phyloP scores from a whole-genome alignment of 306 rosid species.

The Citrullus amarus region DNA sequence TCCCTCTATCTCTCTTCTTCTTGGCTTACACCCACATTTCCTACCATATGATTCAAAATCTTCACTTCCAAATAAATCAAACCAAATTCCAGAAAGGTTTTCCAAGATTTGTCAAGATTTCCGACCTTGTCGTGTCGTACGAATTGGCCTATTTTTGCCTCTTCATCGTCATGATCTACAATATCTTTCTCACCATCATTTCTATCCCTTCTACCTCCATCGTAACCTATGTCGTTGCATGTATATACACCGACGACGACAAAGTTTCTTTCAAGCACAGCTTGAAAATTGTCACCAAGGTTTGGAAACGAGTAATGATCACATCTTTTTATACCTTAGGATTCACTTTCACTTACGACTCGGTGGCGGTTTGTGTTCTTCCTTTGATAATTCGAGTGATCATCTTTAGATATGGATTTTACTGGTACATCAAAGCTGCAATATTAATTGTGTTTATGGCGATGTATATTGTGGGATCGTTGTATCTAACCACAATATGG shows the following conservation, averaged over 20 bases:
- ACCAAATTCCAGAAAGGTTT: not conserved
- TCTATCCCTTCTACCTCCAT: slow-evolving; percentile 20
- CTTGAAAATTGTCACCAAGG: not conserved
- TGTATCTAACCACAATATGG: slow-evolving; percentile 42
- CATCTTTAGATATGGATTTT: not conserved
- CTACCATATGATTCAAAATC: slow-evolving; percentile 5
- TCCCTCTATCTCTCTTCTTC: slow-evolving; percentile 20
- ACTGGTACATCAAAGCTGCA: not conserved
- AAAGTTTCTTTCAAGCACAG: slow-evolving; percentile 10
- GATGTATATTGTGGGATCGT: not conserved
- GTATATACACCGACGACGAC: slow-evolving; percentile 5
- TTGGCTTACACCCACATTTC: slow-evolving; percentile 16
- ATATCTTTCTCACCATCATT: slow-evolving; percentile 12
- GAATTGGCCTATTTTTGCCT: slow-evolving; percentile 5
- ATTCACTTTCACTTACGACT: slow-evolving; percentile 3
- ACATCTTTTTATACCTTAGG: slow-evolving; percentile 17
- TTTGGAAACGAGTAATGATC: slow-evolving; percentile 20
- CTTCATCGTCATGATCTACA: slow-evolving; percentile 15
- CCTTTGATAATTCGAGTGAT: slow-evolving; percentile 35
- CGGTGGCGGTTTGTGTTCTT: slow-evolving; percentile 32
- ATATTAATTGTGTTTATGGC: not conserved
- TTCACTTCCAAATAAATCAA: not conserved
- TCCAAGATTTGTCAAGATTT: not conserved
- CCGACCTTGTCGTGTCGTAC: not conserved
- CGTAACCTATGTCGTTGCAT: slow-evolving; percentile 16